Evolutionary conservation across 2,329 filamentous ascomycete genomes (phyloP).

Genomic region (Fusarium sp.): DNA sequence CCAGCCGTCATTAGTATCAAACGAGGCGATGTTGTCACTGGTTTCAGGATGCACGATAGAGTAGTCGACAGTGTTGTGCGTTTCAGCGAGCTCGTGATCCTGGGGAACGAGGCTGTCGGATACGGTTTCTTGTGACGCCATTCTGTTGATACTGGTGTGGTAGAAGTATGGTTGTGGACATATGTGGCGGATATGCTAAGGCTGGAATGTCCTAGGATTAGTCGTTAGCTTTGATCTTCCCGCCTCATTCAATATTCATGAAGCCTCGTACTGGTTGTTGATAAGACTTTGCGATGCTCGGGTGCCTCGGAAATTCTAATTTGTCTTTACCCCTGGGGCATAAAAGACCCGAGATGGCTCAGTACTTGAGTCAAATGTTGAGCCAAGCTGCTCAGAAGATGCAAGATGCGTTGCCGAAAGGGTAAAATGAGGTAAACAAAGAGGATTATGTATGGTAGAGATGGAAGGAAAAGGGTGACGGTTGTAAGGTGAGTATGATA

Average conservation of each 20-base stretch:
- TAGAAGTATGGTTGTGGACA: fast-evolving
- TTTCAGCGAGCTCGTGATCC: too few species aligned
- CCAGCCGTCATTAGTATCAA: too few species aligned
- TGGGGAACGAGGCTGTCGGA: background rate
- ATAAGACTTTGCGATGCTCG: background rate
- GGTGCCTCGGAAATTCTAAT: too few species aligned
- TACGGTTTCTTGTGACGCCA: fast-evolving
- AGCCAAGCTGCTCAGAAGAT: background rate
- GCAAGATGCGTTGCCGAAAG: background rate
- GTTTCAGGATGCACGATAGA: background rate
- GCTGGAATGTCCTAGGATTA: background rate
- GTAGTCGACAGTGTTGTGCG: background rate
- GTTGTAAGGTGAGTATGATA: background rate
- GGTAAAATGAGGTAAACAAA: background rate
- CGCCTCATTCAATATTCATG: fast-evolving
- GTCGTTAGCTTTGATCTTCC: background rate
- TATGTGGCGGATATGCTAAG: too few species aligned
- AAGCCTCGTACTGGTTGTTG: background rate
- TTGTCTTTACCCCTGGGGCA: background rate
- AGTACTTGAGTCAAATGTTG: background rate
- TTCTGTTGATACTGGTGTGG: background rate
- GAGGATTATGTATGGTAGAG: background rate
- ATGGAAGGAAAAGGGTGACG: background rate
- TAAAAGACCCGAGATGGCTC: background rate
- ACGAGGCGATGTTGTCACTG: fast-evolving